Percentiles rank a stretch among this genome's conserved stretches.
Evolutionary conservation across 495 filamentous ascomycete genomes (phyloP).

Genomic region (Podospora australis): DNA sequence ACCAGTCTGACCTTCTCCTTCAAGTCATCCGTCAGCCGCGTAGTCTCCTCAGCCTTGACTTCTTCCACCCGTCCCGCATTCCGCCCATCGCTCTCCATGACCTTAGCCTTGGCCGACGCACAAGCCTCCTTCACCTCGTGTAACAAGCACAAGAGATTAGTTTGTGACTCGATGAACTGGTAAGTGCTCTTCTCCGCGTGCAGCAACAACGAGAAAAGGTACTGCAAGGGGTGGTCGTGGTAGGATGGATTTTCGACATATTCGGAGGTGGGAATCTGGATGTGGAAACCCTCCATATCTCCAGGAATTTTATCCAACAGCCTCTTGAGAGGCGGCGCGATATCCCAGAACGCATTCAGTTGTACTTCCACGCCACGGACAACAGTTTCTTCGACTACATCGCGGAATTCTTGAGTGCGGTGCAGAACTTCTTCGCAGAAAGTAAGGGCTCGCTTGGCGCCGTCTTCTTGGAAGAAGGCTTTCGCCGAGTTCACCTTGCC

Average conservation of each 20-base stretch:
- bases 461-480: conserved; percentile 76
- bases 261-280: conserved; percentile 70
- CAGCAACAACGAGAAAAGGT: conserved; percentile 72
- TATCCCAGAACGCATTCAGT: conserved; percentile 93
- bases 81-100: conserved; percentile 50
- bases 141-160: conserved; percentile 82
- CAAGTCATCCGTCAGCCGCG: conserved; percentile 69
- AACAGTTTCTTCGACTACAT: conserved; percentile 78
- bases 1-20: conserved; percentile 87
- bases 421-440: conserved; percentile 60
- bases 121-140: conserved; percentile 87
- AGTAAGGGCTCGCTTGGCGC: conserved; percentile 55
- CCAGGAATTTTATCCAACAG: conserved; percentile 71
- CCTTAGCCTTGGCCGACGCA: conserved; percentile 52
- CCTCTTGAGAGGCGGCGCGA: conserved; percentile 71
- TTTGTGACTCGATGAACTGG: conserved; percentile 94
- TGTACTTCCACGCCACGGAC: conserved; percentile 84
- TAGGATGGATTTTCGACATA: conserved; percentile 82
- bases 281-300: conserved; percentile 40
- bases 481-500: conserved; percentile 71
- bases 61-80: conserved; percentile 53
- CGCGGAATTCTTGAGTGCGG: conserved; percentile 71
- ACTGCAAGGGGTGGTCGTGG: conserved; percentile 71
- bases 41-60: conserved; percentile 58
- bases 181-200: conserved; percentile 89